phyloP scores from a whole-genome alignment of 2,329 filamentous ascomycete genomes.

The Scorias spongiosa region DNA sequence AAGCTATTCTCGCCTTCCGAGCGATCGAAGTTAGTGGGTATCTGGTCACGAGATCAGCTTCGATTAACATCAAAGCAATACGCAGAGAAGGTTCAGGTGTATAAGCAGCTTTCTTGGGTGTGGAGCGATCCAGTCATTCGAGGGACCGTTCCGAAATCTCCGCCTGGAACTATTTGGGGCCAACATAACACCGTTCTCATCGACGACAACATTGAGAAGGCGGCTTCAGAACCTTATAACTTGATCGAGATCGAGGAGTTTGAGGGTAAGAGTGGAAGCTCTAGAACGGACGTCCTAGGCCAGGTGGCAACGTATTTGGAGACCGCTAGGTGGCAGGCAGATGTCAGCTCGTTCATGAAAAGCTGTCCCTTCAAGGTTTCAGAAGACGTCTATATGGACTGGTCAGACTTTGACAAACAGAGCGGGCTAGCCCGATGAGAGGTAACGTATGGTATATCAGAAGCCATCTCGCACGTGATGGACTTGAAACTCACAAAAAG shows the following conservation, averaged over 20 bases:
- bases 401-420: background rate
- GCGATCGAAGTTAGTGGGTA: slow-evolving; percentile 40
- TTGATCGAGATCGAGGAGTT: slow-evolving; percentile 72
- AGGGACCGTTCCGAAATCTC: slow-evolving; percentile 22
- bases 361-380: slow-evolving; percentile 2
- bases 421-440: too few species aligned
- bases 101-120: slow-evolving; percentile 64
- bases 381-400: background rate
- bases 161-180: slow-evolving; percentile 44
- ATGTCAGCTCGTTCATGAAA: slow-evolving; percentile 32
- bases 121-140: slow-evolving; percentile 44
- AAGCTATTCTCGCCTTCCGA: slow-evolving; percentile 46
- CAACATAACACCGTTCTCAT: slow-evolving; percentile 81
- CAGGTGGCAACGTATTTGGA: slow-evolving; percentile 40
- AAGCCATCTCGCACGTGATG: too few species aligned
- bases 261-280: slow-evolving; percentile 24
- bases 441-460: too few species aligned
- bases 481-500: too few species aligned
- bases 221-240: slow-evolving; percentile 67
- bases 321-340: slow-evolving; percentile 32
- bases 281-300: slow-evolving; percentile 27
- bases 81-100: slow-evolving; percentile 60
- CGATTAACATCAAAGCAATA: slow-evolving; percentile 52
- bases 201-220: slow-evolving; percentile 74
- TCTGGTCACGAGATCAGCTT: slow-evolving; percentile 69